Conservation (phyloP, 2,329 filamentous ascomycete species). For the Ambrosiella cleistominuta region DNA sequence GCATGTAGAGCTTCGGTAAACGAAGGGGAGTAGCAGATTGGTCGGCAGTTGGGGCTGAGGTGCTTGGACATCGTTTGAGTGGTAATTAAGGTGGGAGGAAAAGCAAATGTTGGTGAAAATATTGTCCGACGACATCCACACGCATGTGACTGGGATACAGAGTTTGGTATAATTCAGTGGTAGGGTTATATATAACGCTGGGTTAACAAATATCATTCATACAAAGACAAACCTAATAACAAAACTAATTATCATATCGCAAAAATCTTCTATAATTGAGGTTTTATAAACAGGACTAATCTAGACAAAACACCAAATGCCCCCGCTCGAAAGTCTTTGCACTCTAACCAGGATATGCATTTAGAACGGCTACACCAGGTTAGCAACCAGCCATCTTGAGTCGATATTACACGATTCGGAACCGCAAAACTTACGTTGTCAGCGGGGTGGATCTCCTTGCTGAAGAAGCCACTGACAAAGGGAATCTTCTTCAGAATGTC, state of each 20-base stretch:
- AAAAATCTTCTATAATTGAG: slow-evolving; percentile 1
- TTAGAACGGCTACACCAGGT: slow-evolving; percentile 11
- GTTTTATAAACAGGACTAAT: slow-evolving; percentile 9
- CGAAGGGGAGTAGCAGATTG: too few species aligned
- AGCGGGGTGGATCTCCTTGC: slow-evolving; percentile 12
- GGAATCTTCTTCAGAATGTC: slow-evolving; percentile 39
- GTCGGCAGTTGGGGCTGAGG: too few species aligned
- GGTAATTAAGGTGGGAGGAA: too few species aligned
- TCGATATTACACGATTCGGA: neutral
- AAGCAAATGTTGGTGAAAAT: too few species aligned
- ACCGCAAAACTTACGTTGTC: slow-evolving; percentile 12
- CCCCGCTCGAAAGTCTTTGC: neutral
- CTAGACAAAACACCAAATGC: neutral
- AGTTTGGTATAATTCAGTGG: too few species aligned
- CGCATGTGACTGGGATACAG: too few species aligned
- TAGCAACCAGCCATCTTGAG: neutral
- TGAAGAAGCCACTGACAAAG: neutral
- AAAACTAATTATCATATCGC: neutral
- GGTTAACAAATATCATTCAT: neutral
- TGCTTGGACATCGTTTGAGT: too few species aligned
- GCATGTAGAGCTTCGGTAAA: too few species aligned
- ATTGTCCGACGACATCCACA: too few species aligned
- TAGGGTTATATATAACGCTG: too few species aligned
- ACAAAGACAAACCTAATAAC: neutral
- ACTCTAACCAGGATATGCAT: slow-evolving; percentile 14